phyloP scores from a whole-genome alignment of 345 rosid species.

The Atalantia buxifolia region DNA sequence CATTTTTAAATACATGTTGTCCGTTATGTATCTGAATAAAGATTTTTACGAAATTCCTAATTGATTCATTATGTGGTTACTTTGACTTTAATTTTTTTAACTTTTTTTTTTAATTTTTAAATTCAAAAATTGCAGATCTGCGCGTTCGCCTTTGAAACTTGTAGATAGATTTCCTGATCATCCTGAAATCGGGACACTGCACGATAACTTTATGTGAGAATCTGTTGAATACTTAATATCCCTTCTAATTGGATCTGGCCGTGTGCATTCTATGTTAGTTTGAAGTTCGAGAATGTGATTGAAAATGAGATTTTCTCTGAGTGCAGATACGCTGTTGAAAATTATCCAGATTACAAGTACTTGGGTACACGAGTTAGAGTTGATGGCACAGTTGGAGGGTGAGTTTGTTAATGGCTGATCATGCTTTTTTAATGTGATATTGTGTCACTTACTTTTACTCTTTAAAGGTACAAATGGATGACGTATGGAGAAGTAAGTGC shows the following conservation, averaged over 20 bases:
- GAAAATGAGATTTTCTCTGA: background rate
- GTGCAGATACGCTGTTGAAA: constrained; percentile 56
- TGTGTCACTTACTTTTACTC: constrained; percentile 4
- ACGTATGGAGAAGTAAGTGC: constrained; percentile 76
- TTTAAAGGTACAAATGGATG: constrained; percentile 81
- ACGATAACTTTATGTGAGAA: constrained; percentile 72
- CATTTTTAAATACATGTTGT: background rate
- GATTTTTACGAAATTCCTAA: background rate
- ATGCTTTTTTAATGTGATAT: background rate
- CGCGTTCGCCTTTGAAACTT: constrained; percentile 54
- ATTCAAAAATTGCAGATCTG: constrained; percentile 45
- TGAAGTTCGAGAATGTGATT: background rate
- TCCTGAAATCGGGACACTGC: constrained; percentile 76
- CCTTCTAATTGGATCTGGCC: background rate
- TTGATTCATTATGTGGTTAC: background rate
- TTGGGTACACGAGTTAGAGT: constrained; percentile 64
- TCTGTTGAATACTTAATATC: background rate
- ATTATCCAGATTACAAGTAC: constrained; percentile 65
- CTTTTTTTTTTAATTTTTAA: background rate
- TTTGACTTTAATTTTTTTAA: background rate
- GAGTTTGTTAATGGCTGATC: constrained; percentile 26
- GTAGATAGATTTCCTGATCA: constrained; percentile 60
- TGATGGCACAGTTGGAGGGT: constrained; percentile 85
- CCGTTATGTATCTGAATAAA: background rate
- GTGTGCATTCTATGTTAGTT: background rate